phyloP scores from a whole-genome alignment of 106 monocot genomes.

The Dendrobium nobile region DNA sequence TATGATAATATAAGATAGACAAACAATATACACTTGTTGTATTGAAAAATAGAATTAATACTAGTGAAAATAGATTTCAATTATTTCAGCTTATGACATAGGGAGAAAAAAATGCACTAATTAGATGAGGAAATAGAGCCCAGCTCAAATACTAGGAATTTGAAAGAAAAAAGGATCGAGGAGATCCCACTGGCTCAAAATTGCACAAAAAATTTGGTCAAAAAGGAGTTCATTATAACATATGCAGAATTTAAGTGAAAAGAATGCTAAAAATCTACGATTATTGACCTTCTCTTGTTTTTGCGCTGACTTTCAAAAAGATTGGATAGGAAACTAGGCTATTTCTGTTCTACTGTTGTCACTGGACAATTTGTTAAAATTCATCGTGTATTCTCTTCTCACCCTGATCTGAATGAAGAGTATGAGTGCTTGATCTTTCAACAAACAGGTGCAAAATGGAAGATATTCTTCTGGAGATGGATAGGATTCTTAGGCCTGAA shows the following conservation, averaged over 20 bases:
- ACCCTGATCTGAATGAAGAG: neutral
- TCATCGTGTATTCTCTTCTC: neutral
- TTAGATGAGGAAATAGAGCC: too few species aligned
- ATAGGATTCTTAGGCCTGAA: slow-evolving; percentile 39
- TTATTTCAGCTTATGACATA: neutral
- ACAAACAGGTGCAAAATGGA: slow-evolving; percentile 39
- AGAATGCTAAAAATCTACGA: too few species aligned
- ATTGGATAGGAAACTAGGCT: too few species aligned
- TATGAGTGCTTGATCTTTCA: neutral
- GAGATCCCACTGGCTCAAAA: too few species aligned
- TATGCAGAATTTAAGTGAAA: too few species aligned
- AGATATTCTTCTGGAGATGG: slow-evolving; percentile 49
- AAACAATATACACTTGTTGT: neutral
- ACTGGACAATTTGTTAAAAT: neutral
- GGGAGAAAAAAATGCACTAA: neutral
- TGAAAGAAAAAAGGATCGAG: too few species aligned
- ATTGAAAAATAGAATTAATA: neutral
- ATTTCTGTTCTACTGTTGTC: neutral
- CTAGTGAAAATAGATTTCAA: neutral
- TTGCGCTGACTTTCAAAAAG: too few species aligned
- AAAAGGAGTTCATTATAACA: too few species aligned
- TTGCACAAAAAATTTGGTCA: too few species aligned
- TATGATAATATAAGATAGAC: neutral
- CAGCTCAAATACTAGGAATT: too few species aligned
- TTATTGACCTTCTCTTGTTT: too few species aligned